Evolutionary conservation across 345 rosid genomes (phyloP), one percentile per base, ranked within the genome.

Genomic region (Populus deltoides): DNA sequence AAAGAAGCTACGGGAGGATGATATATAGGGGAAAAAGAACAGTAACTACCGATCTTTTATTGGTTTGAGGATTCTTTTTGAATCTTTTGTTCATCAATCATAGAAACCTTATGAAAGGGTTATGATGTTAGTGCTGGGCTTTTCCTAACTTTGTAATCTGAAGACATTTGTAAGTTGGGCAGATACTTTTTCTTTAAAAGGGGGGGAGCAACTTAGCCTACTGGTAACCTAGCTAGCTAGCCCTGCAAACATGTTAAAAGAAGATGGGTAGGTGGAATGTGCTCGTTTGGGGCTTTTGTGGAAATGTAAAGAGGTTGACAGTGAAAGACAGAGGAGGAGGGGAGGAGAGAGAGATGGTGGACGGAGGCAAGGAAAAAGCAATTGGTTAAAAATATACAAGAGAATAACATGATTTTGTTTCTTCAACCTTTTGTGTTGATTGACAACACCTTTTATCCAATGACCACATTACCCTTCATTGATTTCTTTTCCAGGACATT

Each of bases 321-420:
- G 72, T 59, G 59, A 68, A 36, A 79, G 36, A 51, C 59, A 63
- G 38, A 57, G 70, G 63, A 12, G 39, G 49, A 8, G 35, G 63
- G 75, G 36, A 4, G 36, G 70, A 16, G 5, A 39, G 78, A 17
- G 73, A 68, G 73, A 39, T 39, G 86, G 83, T 43, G 67, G 86
- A 80, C 81, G 66, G 77, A 75, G 85, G 80, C 85, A 70, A 41
- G 78, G 75, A 70, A 71, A 78, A 82, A 85, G 83, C 38, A 11
- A 41, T 29, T 29, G 71, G 81, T 78, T 72, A 79, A 81, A 83
- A 72, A 73, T 33, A 43, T 49, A 68, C 18, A 57, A 83, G 80
- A 79, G 84, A 81, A 85, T 83, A 85, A 82, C 83, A 87, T 85
- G 86, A 82, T 88, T 84, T 88, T 84, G 87, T 86, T 85, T 82